These are phyloP conservation scores for Solanum hybrid DNA, from an alignment of 305 asterid species.

Conservation along the genomic window DNA sequence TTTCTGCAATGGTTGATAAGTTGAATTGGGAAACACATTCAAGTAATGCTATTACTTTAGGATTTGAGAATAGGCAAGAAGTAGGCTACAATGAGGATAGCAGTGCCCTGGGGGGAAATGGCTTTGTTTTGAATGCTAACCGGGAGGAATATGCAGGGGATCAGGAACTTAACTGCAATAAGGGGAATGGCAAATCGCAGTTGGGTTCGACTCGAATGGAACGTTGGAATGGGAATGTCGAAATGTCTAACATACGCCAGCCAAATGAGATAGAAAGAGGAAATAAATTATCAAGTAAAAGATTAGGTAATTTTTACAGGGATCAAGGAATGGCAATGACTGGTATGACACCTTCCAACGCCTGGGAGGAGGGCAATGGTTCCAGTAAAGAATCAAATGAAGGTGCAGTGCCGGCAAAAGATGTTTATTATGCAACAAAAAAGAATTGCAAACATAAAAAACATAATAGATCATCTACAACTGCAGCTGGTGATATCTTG, in stretches of 20 bases:
- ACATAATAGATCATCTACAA: conserved; percentile 23
- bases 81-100: conserved; percentile 5
- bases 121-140: conserved; percentile 1
- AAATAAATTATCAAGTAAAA: conserved; percentile 24
- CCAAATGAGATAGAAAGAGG: conserved; percentile 17
- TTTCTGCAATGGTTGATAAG: conserved; percentile 43
- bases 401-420: conserved; percentile 17
- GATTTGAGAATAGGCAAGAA: conserved; percentile 23
- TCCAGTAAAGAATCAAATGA: conserved; percentile 49
- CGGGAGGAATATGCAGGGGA: conserved; percentile 19
- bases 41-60: conserved; percentile 34
- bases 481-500: conserved; percentile 28
- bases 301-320: conserved; percentile 18
- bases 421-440: conserved; percentile 15
- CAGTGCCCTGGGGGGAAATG: conserved; percentile 8
- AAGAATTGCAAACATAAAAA: conserved; percentile 17
- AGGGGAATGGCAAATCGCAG: conserved; percentile 17
- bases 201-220: conserved; percentile 12
- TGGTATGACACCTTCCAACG: conserved; percentile 20
- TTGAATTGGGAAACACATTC: conserved; percentile 65
- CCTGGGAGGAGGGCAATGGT: conserved; percentile 29
- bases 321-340: conserved; percentile 27
- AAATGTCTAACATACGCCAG: background rate
- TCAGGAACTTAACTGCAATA: conserved; percentile 20
- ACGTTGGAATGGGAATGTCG: conserved; percentile 13